Percentiles rank a stretch among this genome's conserved stretches.
Conservation (phyloP, 192 early-diverging fungal genomes). For the Backusella westeae region DNA sequence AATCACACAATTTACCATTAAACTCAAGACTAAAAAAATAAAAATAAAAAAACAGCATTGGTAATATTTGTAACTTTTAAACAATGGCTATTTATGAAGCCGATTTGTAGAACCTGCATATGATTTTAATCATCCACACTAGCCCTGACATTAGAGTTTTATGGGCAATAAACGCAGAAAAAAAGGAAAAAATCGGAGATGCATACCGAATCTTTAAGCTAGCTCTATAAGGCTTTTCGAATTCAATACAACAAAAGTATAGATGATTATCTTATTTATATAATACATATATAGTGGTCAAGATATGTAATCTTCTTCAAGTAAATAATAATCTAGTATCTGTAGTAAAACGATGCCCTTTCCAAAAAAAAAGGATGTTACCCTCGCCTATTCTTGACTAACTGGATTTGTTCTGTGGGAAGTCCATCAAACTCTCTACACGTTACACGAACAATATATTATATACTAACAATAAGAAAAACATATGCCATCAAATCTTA, state of each 20-base stretch:
- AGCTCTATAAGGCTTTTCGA: neutral
- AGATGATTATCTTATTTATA: neutral
- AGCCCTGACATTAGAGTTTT: too few relatives aligned
- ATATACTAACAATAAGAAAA: neutral
- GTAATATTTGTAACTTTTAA: too few relatives aligned
- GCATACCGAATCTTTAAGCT: neutral
- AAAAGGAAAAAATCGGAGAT: neutral
- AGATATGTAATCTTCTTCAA: neutral
- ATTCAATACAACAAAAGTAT: neutral
- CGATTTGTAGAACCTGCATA: too few relatives aligned
- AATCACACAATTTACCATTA: too few relatives aligned
- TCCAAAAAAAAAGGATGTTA: neutral
- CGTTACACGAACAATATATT: neutral
- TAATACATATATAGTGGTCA: too few relatives aligned
- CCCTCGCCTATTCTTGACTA: neutral
- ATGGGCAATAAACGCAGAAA: neutral
- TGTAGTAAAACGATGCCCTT: neutral
- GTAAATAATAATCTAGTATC: too few relatives aligned
- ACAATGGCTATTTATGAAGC: too few relatives aligned
- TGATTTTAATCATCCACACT: too few relatives aligned
- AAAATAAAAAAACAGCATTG: too few relatives aligned
- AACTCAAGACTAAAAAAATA: too few relatives aligned
- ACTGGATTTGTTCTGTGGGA: neutral
- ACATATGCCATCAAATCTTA: too few relatives aligned
- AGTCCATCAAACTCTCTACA: neutral